These are phyloP conservation scores for Camellia lanceoleosa DNA, from an alignment of 148 eudicot genomes.

Conservation along the genomic window DNA sequence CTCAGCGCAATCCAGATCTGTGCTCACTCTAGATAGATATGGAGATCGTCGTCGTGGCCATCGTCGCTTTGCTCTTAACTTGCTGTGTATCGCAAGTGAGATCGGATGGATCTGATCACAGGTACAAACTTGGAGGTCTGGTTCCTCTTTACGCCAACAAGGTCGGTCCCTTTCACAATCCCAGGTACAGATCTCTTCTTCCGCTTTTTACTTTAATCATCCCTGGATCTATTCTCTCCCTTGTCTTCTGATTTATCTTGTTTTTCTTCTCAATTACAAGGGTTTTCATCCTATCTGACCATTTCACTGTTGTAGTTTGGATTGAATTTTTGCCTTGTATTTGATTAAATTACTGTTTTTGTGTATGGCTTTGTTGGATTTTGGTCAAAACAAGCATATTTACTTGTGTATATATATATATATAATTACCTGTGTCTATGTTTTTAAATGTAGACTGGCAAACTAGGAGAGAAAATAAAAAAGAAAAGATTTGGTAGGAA, in stretches of 20 bases:
- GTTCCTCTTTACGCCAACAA: constrained; percentile 77
- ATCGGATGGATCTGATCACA: constrained; percentile 69
- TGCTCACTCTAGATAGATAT: neutral
- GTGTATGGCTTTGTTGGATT: neutral
- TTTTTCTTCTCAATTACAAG: neutral
- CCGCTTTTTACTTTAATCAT: no score
- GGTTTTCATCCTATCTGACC: neutral
- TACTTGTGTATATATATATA: no score
- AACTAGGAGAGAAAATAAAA: no score
- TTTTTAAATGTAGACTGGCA: no score
- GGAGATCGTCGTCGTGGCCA: constrained; percentile 11
- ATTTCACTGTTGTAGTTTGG: neutral
- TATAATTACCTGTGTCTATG: no score
- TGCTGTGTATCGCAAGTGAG: constrained; percentile 27
- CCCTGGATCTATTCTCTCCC: neutral
- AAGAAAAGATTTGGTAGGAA: no score
- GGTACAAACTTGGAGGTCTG: constrained; percentile 53
- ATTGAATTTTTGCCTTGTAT: neutral
- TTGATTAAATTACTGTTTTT: neutral
- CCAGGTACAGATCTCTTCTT: constrained; percentile 39
- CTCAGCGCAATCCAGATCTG: no score
- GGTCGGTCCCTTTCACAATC: constrained; percentile 78
- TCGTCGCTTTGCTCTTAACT: constrained; percentile 19
- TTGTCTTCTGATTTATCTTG: neutral
- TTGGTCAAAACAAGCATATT: neutral